Evolutionary conservation across 495 filamentous ascomycete species (phyloP).

Genomic region (Penicillium bialowiezense): DNA sequence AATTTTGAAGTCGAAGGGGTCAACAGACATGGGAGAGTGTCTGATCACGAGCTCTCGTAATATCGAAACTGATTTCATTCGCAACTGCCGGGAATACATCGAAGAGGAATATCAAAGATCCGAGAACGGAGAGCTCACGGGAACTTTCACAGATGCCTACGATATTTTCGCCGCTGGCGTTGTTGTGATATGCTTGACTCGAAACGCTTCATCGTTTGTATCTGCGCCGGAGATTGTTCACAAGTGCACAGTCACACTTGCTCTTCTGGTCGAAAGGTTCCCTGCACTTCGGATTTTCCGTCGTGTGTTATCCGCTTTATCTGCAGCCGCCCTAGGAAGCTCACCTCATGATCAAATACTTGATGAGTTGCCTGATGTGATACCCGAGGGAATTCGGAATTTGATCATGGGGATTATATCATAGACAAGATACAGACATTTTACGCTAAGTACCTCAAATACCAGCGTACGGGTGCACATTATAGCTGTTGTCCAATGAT

Average conservation of each 20-base stretch:
- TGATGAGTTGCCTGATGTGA: conserved; percentile 11
- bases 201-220: not conserved
- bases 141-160: conserved; percentile 19
- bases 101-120: conserved; percentile 18
- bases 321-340: not conserved
- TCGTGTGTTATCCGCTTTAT: conserved; percentile 18
- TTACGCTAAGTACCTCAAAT: too few species aligned
- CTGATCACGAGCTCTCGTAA: conserved; percentile 1
- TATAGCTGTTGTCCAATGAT: too few species aligned
- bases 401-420: conserved; percentile 5
- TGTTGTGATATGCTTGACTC: conserved; percentile 11
- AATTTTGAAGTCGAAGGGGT: conserved; percentile 11
- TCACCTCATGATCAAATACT: conserved; percentile 7
- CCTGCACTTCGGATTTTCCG: conserved; percentile 15
- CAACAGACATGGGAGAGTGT: not conserved
- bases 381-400: conserved; percentile 9
- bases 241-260: conserved; percentile 16
- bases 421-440: not conserved
- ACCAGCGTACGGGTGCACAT: too few species aligned
- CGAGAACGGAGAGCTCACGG: conserved; percentile 15
- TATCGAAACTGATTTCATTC: conserved; percentile 14
- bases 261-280: conserved; percentile 14
- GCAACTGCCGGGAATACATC: conserved; percentile 17
- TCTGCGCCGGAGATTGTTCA: conserved; percentile 7
- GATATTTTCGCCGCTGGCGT: conserved; percentile 25